Evolutionary conservation across 306 rosid species (phyloP).

Genomic region (Quercus ilex): DNA sequence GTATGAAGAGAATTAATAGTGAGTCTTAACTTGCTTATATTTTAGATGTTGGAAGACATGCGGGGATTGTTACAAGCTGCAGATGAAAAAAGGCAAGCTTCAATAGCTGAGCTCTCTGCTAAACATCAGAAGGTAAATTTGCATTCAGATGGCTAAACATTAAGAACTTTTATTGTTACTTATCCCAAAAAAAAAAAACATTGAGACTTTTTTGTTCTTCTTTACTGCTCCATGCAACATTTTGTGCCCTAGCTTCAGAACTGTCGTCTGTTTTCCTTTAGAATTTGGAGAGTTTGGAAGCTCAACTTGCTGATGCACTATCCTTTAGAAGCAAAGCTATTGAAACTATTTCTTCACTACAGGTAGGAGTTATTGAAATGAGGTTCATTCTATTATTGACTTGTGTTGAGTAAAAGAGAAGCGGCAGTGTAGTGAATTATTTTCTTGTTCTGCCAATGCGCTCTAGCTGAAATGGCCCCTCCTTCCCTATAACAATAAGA

Average conservation of each 20-base stretch:
- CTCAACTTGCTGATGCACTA: conserved; percentile 87
- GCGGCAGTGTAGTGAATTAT: not conserved
- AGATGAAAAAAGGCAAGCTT: conserved; percentile 86
- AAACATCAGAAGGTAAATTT: conserved; percentile 82
- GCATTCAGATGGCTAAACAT: conserved; percentile 4
- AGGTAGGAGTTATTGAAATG: conserved; percentile 49
- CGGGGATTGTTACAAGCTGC: conserved; percentile 76
- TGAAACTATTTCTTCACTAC: conserved; percentile 84
- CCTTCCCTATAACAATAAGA: not conserved
- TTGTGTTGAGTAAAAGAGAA: not conserved
- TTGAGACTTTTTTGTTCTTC: not conserved
- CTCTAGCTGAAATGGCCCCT: not conserved
- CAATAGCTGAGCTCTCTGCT: conserved; percentile 79
- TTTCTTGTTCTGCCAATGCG: not conserved
- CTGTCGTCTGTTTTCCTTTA: conserved; percentile 37
- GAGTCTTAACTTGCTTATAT: conserved; percentile 5
- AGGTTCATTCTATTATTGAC: not conserved
- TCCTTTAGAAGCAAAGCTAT: conserved; percentile 84
- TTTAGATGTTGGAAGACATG: conserved; percentile 86
- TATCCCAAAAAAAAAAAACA: too few relatives aligned
- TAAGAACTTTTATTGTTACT: too few relatives aligned
- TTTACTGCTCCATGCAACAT: conserved; percentile 4
- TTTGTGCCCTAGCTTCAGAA: conserved; percentile 17
- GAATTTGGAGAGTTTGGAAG: conserved; percentile 89
- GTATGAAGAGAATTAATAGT: not conserved